phyloP scores from a whole-genome alignment of 164 flowering plant species.

The Amborella trichopoda region DNA sequence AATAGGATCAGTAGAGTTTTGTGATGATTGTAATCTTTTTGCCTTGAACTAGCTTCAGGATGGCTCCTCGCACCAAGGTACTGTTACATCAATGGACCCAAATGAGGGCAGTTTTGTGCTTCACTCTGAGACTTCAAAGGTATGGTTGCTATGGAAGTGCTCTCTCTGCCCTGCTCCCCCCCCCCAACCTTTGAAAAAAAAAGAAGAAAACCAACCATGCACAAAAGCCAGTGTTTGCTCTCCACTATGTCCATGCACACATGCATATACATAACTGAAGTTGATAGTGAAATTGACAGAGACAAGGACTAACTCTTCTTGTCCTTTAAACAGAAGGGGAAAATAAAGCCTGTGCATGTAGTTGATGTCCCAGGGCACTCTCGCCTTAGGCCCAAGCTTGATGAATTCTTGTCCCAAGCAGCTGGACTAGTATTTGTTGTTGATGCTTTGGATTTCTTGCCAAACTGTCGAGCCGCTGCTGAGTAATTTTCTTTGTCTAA shows the following conservation, averaged over 20 bases:
- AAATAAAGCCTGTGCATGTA: constrained; percentile 55
- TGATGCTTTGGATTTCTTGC: constrained; percentile 85
- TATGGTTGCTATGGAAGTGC: no score
- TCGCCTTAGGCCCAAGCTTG: constrained; percentile 83
- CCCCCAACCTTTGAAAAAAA: no score
- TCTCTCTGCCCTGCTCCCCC: no score
- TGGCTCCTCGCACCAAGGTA: constrained; percentile 87
- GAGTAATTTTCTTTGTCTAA: constrained; percentile 70
- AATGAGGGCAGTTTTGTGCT: constrained; percentile 76
- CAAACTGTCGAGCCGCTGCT: constrained; percentile 74
- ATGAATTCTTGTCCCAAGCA: constrained; percentile 74
- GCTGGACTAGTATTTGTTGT: constrained; percentile 83
- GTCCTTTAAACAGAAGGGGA: constrained; percentile 36
- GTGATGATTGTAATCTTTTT: no score
- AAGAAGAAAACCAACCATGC: no score
- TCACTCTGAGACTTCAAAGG: constrained; percentile 68
- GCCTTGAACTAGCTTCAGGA: constrained; percentile 99
- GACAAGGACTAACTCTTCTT: no score
- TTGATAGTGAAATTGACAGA: no score
- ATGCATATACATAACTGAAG: no score
- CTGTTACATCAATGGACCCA: constrained; percentile 98
- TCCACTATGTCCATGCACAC: no score
- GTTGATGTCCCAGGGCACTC: constrained; percentile 96
- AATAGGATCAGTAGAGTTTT: no score
- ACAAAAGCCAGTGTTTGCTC: no score